phyloP scores from a whole-genome alignment of 768 basidiomycete genomes.

The Vararia minispora region DNA sequence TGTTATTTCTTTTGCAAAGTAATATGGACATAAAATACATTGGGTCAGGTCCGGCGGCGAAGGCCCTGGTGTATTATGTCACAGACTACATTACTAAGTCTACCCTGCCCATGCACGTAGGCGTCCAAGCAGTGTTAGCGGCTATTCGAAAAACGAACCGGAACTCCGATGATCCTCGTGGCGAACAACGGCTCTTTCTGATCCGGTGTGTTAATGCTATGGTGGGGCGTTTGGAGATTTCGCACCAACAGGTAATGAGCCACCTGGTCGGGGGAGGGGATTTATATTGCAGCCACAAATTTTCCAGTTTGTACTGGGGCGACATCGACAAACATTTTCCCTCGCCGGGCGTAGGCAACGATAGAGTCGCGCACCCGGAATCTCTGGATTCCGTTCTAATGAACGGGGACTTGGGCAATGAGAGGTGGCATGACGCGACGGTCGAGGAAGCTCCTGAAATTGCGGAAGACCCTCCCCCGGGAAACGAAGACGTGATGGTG shows the following conservation, averaged over 20 bases:
- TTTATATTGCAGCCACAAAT: not conserved
- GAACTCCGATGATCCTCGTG: not conserved
- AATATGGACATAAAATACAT: constrained; percentile 41
- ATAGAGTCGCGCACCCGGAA: no score
- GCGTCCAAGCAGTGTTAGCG: not conserved
- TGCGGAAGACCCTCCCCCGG: no score
- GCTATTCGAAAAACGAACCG: not conserved
- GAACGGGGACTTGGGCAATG: no score
- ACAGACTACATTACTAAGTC: constrained; percentile 39
- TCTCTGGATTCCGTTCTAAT: no score
- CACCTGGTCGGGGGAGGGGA: not conserved
- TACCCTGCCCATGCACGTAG: constrained; percentile 29
- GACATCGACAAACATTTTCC: not conserved
- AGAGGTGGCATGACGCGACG: no score
- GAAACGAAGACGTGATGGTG: not conserved
- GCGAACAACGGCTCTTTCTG: not conserved
- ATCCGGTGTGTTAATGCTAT: not conserved
- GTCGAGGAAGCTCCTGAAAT: no score
- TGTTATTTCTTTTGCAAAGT: constrained; percentile 17
- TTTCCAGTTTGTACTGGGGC: not conserved
- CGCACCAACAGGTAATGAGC: not conserved
- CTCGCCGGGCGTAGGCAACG: no score
- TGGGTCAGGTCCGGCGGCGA: constrained; percentile 27
- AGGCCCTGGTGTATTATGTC: constrained; percentile 35
- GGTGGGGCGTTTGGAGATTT: not conserved